Conservation (phyloP, 2,329 filamentous ascomycete species). For the Graphilbum fragrans region DNA sequence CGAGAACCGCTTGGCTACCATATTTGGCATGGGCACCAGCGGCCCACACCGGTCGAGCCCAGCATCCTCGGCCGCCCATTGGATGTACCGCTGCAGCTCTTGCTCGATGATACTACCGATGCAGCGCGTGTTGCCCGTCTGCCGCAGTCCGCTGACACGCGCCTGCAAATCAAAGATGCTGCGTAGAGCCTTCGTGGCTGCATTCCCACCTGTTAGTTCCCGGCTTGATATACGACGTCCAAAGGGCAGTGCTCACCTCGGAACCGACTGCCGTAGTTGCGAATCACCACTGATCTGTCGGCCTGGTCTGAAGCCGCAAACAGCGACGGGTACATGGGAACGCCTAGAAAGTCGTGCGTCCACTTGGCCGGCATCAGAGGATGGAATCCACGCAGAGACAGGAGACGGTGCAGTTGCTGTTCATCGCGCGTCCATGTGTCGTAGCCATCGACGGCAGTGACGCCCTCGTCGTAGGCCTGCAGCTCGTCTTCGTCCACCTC, state of each 20-base stretch:
- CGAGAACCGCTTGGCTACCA: constrained; percentile 10
- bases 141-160: constrained; percentile 18
- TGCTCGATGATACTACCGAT: constrained; percentile 17
- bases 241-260: too few species aligned
- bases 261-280: constrained; percentile 15
- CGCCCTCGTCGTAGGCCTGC: constrained; percentile 9
- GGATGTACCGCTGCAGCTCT: constrained; percentile 18
- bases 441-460: constrained; percentile 8
- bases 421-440: constrained; percentile 19
- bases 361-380: constrained; percentile 21
- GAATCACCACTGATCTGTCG: constrained; percentile 15
- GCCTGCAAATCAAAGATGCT: constrained; percentile 20
- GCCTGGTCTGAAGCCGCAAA: constrained; percentile 14
- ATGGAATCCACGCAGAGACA: constrained; percentile 21
- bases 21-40: constrained; percentile 24
- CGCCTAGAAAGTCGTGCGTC: constrained; percentile 19
- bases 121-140: constrained; percentile 15
- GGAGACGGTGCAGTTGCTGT: constrained; percentile 18
- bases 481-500: constrained; percentile 9
- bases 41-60: constrained; percentile 13
- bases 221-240: too few species aligned
- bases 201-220: too few species aligned
- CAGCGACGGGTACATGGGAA: constrained; percentile 19
- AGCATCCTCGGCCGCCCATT: constrained; percentile 19
- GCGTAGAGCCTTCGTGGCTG: constrained; percentile 21